These are phyloP conservation scores for Nicotiana sylvestris DNA, from an alignment of 257 asterid species.

Conservation along the genomic window DNA sequence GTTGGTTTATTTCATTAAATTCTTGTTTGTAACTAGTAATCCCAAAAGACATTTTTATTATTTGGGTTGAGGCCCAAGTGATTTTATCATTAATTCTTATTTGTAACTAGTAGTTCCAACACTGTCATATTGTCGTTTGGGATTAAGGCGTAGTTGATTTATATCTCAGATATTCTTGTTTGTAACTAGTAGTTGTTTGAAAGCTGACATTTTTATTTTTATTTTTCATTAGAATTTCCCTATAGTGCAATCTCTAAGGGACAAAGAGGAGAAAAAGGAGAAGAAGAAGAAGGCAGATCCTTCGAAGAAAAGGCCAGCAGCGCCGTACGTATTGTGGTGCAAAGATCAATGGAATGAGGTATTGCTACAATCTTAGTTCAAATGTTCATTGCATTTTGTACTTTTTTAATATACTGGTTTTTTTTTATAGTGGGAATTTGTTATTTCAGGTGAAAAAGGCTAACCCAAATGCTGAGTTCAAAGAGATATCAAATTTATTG, in stretches of 20 bases:
- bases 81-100: no score
- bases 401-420: background rate
- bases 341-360: conserved; percentile 96
- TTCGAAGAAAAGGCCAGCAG: conserved; percentile 63
- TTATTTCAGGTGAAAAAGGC: conserved; percentile 59
- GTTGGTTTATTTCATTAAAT: background rate
- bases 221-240: conserved; percentile 48
- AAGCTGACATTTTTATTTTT: background rate
- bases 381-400: background rate
- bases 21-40: background rate
- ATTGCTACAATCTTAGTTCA: background rate
- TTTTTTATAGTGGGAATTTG: background rate
- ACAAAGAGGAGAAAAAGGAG: conserved; percentile 59
- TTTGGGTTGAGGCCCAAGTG: no score
- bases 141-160: background rate
- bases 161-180: background rate
- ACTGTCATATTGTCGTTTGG: background rate
- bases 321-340: conserved; percentile 75
- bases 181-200: background rate
- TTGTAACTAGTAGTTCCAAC: background rate
- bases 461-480: conserved; percentile 71
- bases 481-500: conserved; percentile 57
- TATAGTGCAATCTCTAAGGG: conserved; percentile 28
- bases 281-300: conserved; percentile 56
- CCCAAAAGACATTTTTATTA: background rate